A percentile compares a stretch with the other conserved stretches of the same genome.
Evolutionary conservation across 2,329 filamentous ascomycete genomes (phyloP).

Genomic region (Neospermospora avenae): DNA sequence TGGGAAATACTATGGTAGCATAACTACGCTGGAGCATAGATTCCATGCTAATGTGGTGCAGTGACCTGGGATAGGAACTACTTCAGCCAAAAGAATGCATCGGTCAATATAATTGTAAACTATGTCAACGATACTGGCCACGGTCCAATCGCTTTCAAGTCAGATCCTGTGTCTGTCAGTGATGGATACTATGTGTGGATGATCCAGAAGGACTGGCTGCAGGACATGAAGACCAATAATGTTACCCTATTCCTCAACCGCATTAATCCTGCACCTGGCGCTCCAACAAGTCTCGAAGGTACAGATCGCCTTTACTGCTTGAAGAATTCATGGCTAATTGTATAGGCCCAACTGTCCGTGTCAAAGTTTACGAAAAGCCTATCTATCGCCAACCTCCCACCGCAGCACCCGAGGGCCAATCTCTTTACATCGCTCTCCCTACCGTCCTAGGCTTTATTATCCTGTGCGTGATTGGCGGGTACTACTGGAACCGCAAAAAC

Average conservation of each 20-base stretch:
- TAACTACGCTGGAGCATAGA: neutral
- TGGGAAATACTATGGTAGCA: constrained; percentile 32
- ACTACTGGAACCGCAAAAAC: constrained; percentile 28
- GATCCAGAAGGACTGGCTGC: constrained; percentile 27
- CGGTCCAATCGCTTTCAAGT: constrained; percentile 31
- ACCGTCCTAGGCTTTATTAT: constrained; percentile 28
- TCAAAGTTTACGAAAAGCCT: constrained; percentile 21
- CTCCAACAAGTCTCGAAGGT: constrained; percentile 14
- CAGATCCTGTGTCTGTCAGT: constrained; percentile 17
- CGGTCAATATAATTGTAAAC: constrained; percentile 30
- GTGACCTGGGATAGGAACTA: constrained; percentile 33
- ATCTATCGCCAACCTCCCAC: constrained; percentile 22
- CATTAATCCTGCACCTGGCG: constrained; percentile 16
- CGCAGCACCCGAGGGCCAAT: constrained; percentile 23
- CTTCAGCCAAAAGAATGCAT: constrained; percentile 26
- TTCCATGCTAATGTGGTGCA: constrained; percentile 6
- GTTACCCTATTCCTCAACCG: constrained; percentile 29
- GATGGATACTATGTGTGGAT: constrained; percentile 29
- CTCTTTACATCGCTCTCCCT: constrained; percentile 33
- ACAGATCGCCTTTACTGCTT: neutral
- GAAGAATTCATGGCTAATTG: neutral
- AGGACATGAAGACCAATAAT: constrained; percentile 27
- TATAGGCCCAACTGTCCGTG: constrained; percentile 27
- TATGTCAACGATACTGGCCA: constrained; percentile 29
- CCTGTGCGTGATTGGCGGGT: constrained; percentile 26